Conservation (phyloP, 192 early-diverging fungal species). For the Backusella mclennaniae region DNA sequence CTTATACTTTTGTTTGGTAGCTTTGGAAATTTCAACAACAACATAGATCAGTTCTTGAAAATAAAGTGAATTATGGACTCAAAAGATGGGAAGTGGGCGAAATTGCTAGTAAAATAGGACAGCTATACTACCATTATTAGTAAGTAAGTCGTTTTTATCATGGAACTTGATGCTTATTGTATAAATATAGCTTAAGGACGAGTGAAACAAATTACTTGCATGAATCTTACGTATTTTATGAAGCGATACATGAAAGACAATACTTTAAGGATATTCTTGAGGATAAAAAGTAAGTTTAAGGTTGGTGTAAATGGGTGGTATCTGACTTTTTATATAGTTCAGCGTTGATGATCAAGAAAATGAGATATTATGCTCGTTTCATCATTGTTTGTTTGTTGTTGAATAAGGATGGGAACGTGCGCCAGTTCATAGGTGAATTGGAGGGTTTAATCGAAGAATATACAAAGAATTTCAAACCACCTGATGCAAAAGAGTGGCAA, state of each 20-base stretch:
- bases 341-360: constrained; percentile 93
- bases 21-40: constrained; percentile 96
- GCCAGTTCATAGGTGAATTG: constrained; percentile 82
- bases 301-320: not conserved
- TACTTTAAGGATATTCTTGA: constrained; percentile 97
- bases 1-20: constrained; percentile 20
- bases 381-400: constrained; percentile 92
- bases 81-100: constrained; percentile 99
- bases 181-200: constrained; percentile 66
- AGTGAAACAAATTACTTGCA: constrained; percentile 96
- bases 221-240: constrained; percentile 95
- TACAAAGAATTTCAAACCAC: constrained; percentile 79
- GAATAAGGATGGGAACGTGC: constrained; percentile 79
- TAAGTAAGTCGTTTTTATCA: constrained; percentile 29
- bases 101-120: constrained; percentile 97
- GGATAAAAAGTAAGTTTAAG: constrained; percentile 70
- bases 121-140: constrained; percentile 83
- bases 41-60: constrained; percentile 83
- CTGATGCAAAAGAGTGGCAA: constrained; percentile 90
- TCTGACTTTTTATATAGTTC: constrained; percentile 49
- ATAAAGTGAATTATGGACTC: constrained; percentile 86
- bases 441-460: constrained; percentile 86
- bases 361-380: constrained; percentile 97
- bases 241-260: constrained; percentile 89
- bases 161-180: constrained; percentile 26